A percentile compares a stretch with the other conserved stretches of the same genome.
Conservation (phyloP, 305 asterid species). For the Fraxinus floribunda region DNA sequence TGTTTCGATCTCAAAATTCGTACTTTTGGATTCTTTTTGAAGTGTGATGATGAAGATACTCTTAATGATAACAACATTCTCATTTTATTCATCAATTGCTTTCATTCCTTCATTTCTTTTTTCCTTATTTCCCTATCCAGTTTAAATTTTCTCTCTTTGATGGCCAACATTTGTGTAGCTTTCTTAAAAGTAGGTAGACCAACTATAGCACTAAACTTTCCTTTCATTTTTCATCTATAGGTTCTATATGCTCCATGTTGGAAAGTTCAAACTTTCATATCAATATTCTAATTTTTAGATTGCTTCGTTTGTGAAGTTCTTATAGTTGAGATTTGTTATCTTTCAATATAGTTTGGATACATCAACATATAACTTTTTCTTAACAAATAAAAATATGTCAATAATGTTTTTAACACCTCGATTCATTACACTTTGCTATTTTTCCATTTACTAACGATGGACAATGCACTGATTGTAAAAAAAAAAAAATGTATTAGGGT, state of each 20-base stretch:
- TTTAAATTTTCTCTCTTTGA: not conserved
- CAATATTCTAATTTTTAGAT: not conserved
- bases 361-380: not conserved
- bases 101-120: not conserved
- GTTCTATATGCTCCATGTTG: not conserved
- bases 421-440: not conserved
- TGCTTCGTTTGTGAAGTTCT: not conserved
- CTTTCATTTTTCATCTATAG: not conserved
- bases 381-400: not conserved
- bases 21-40: not conserved
- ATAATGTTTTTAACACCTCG: not conserved
- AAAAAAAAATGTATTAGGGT: not conserved
- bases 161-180: not conserved
- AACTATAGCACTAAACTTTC: not conserved
- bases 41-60: not conserved
- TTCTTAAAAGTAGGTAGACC: not conserved
- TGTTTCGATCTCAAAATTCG: not conserved
- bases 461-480: not conserved
- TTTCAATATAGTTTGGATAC: not conserved
- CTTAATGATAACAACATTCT: not conserved
- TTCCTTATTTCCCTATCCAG: not conserved
- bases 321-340: not conserved
- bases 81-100: not conserved
- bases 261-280: not conserved
- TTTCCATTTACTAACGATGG: not conserved